Percentiles rank a stretch among this genome's conserved stretches.
These are phyloP conservation scores for Leccinum arenicola DNA, from an alignment of 768 basidiomycete genomes.

Conservation along the genomic window DNA sequence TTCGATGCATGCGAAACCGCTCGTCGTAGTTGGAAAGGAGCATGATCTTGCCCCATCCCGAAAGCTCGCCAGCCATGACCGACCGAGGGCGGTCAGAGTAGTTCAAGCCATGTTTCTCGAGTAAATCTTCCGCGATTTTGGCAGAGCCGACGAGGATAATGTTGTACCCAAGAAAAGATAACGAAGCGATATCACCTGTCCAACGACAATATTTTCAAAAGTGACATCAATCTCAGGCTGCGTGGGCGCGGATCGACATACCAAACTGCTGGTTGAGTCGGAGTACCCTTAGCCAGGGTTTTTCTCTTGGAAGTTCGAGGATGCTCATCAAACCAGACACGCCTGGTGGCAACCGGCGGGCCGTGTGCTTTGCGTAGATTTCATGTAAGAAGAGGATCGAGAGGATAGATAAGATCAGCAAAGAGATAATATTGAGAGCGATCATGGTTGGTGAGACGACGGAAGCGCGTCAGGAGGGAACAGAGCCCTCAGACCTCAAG, in stretches of 20 bases:
- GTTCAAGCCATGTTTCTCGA: constrained; percentile 43
- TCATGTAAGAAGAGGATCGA: neutral
- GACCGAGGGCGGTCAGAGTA: constrained; percentile 36
- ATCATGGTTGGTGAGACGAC: no score
- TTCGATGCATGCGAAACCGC: constrained; percentile 18
- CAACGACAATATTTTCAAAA: neutral
- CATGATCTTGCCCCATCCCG: constrained; percentile 23
- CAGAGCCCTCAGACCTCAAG: no score
- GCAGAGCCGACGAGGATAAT: constrained; percentile 45
- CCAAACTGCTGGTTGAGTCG: constrained; percentile 12
- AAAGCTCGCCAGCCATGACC: constrained; percentile 18
- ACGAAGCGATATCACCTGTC: constrained; percentile 16
- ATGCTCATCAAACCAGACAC: constrained; percentile 10
- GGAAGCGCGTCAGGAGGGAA: no score
- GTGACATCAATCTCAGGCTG: neutral
- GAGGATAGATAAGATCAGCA: neutral
- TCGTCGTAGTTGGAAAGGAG: constrained; percentile 12
- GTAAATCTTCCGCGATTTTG: constrained; percentile 39
- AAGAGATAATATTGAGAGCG: no score
- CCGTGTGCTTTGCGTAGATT: neutral
- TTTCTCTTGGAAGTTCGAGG: constrained; percentile 9
- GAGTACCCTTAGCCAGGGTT: constrained; percentile 12
- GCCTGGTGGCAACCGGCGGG: constrained; percentile 14
- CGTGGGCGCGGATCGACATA: neutral
- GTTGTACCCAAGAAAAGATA: constrained; percentile 25